These are phyloP conservation scores for Colletotrichum cordylinicola DNA, from an alignment of 2,329 filamentous ascomycete genomes.

Conservation along the genomic window DNA sequence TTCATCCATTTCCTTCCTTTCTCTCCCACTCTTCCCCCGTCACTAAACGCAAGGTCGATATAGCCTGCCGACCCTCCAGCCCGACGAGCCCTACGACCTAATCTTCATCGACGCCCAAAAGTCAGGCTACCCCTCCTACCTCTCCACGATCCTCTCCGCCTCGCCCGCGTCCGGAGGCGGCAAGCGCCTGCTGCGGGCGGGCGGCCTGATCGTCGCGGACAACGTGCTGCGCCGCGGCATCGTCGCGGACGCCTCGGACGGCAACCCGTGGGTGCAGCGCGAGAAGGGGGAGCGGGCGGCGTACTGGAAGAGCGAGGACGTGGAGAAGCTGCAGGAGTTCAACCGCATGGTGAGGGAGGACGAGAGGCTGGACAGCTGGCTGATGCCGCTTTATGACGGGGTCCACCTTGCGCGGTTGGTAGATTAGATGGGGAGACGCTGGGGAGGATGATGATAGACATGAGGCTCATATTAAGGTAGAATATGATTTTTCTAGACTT, in stretches of 20 bases:
- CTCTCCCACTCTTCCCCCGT: not conserved
- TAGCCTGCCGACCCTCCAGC: slow-evolving; percentile 37
- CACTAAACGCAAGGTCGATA: not conserved
- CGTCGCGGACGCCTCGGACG: slow-evolving; percentile 42
- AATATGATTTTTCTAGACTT: not conserved
- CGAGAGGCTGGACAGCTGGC: slow-evolving; percentile 42
- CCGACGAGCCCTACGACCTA: slow-evolving; percentile 53
- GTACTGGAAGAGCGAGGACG: slow-evolving; percentile 25
- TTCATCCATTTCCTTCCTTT: not conserved
- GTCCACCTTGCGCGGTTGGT: slow-evolving; percentile 41
- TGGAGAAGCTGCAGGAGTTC: slow-evolving; percentile 23
- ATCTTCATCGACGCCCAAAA: slow-evolving; percentile 63
- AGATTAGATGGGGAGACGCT: slow-evolving; percentile 29
- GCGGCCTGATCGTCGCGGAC: slow-evolving; percentile 59
- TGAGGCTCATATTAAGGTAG: not conserved
- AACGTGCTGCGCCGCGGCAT: slow-evolving; percentile 57
- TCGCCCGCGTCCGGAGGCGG: slow-evolving; percentile 40
- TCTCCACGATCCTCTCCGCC: slow-evolving; percentile 47
- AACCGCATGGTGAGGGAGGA: slow-evolving; percentile 27
- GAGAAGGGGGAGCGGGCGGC: slow-evolving; percentile 14
- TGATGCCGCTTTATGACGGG: slow-evolving; percentile 50
- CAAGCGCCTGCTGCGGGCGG: slow-evolving; percentile 49
- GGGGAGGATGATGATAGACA: not conserved
- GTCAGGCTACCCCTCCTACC: slow-evolving; percentile 54
- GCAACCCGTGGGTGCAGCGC: slow-evolving; percentile 20